Evolutionary conservation across 1,284 basidiomycete species (phyloP), one percentile per base, ranked within the genome.

Genomic region (Cryptococcus deneoformans): DNA sequence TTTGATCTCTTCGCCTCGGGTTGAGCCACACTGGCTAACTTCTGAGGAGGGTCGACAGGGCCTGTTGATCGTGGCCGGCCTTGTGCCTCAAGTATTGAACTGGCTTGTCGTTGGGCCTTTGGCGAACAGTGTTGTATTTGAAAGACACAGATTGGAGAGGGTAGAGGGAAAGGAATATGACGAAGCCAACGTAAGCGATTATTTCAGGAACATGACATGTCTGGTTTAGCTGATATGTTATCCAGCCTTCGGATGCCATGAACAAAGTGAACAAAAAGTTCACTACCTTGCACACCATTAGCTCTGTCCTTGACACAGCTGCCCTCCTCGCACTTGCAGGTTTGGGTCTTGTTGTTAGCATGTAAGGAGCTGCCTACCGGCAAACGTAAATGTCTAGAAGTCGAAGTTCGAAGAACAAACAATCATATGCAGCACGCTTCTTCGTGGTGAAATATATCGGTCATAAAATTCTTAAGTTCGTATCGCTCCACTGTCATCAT

Each of bases 101-200:
- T 66, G 66, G 55, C 35, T 75, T 5, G 58, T 67, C 43, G 66
- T 78, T n/a, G 72, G 74, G 8, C 78, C 78, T 2, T 58, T 65
- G 53, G 64, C 77, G 10, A 70, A 67, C 11, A 65, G 74, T 50
- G 83, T 84, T 14, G 87, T 88, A 85, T 85, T 87, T 72, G 76
- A 86, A 71, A 82, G 88, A 56, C 85, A 88, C 63, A 85, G 80
- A 63, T 79, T 86, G 50, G 88, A 91, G 79, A 86, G 87, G 69
- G 80, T 83, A 44, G 88, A 91, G 75, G 85, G 85, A 44, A 88
- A 87, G 75, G 70, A 76, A 29, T 85, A 86, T 71, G 84, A 82
- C 65, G 85, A 86, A 50, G 70, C 82, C 16, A 82, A 80, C 45
- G 88, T 89, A 72, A 70, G 82, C 80, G 6, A 35, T 20, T 80